Base-by-base conservation (phyloP, 2,329 filamentous ascomycete genomes). In the Scedosporium aurantiacum region DNA sequence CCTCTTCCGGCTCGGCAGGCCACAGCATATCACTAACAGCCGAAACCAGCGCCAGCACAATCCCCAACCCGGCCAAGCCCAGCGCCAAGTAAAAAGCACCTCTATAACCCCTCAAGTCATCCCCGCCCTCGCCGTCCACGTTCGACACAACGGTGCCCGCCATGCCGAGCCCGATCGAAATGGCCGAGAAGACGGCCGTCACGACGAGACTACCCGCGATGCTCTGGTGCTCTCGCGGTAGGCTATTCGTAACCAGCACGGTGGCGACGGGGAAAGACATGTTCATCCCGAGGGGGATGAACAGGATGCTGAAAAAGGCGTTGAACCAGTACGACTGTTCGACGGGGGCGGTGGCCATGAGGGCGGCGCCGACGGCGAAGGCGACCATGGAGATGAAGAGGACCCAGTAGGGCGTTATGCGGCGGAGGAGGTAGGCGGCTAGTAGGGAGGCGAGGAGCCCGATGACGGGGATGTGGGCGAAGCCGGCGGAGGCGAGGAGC, bases 141-240 rank as follows among this genome's bases (percentile, higher is more conserved):
- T 75, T 71, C 0, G 72, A 71, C 67, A 88, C 84, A 2, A 88
- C 79, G 0, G 84, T 88, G 0, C 84, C 85, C 0, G 85, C 85
- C 55, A 90, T 79, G 0, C 86, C 87, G 0, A 90, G 75, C 0
- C 83, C 84, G 2, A 89, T 70, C 1, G 82, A 83, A 40, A 89
- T 88, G 62, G 80, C 81, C 68, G 89, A 90, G 70, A 90, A 88
- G 63, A 89, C 81, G 10, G 86, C 76, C 0, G 85, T 88, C 62
- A 80, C 84, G 37, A 88, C 82, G 5, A 89, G 69, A 18, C 78
- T 82, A 8, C 75, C 76, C 0, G 72, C 78, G 10, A 79, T 74
- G 3, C 78, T 77, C 66, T 80, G 76, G 61, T 81, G 73, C 50
- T 76, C 70, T 61, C 72, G 74, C 12, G 73, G 68, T 0, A 80